phyloP scores from a whole-genome alignment of 345 rosid species.

The Boechera stricta region DNA sequence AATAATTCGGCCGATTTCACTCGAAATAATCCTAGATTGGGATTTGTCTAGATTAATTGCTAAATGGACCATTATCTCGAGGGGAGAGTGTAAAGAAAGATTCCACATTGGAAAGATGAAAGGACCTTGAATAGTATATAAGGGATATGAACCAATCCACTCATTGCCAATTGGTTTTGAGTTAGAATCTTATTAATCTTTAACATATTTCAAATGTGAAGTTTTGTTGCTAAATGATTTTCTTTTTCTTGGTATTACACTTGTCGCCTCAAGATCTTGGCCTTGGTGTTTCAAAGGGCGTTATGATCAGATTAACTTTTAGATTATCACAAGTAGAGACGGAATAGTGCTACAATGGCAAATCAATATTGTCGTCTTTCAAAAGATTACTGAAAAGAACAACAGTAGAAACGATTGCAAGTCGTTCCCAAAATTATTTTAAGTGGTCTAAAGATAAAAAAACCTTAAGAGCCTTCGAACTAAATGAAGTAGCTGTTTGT shows the following conservation, averaged over 20 bases:
- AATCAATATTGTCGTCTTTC: neutral
- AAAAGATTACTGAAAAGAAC: neutral
- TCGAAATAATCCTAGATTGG: too few relatives aligned
- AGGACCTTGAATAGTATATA: too few relatives aligned
- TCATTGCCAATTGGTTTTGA: too few relatives aligned
- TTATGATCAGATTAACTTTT: neutral
- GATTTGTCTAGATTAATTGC: too few relatives aligned
- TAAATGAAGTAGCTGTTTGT: neutral
- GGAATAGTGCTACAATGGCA: conserved; percentile 14
- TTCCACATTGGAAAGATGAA: too few relatives aligned
- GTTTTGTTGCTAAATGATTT: neutral
- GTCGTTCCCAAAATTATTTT: neutral
- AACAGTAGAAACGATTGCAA: neutral
- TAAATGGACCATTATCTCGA: too few relatives aligned
- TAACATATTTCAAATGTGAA: neutral
- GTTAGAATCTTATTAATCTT: too few relatives aligned
- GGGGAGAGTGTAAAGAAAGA: too few relatives aligned
- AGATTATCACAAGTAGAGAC: neutral
- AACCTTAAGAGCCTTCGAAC: neutral
- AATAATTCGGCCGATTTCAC: too few relatives aligned
- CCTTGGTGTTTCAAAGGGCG: conserved; percentile 27
- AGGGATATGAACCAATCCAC: too few relatives aligned
- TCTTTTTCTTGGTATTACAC: neutral
- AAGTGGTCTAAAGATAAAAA: too few relatives aligned
- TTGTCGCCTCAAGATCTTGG: neutral